phyloP scores from a whole-genome alignment of 164 flowering plant genomes.

The Dillenia turbinata region DNA sequence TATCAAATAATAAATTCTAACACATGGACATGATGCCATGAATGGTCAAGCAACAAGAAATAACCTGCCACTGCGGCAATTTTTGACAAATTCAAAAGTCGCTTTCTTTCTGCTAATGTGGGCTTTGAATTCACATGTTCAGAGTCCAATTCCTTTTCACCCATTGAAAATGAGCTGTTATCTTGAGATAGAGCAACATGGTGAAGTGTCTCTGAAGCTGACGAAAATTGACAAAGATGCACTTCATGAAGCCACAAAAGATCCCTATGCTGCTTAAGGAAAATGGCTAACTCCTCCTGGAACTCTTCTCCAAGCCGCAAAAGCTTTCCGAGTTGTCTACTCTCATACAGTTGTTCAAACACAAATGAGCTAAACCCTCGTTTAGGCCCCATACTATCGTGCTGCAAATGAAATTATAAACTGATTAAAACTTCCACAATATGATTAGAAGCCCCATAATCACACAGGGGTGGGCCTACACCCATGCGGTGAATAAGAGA shows the following conservation, averaged over 20 bases:
- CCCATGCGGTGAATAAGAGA: too few relatives aligned
- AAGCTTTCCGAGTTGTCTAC: slow-evolving; percentile 61
- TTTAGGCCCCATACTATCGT: slow-evolving; percentile 76
- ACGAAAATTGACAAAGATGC: slow-evolving; percentile 70
- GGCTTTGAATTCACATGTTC: slow-evolving; percentile 13
- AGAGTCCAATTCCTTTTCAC: slow-evolving; percentile 31
- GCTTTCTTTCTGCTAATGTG: slow-evolving; percentile 60
- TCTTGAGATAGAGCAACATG: slow-evolving; percentile 65
- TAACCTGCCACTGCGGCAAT: slow-evolving; percentile 81
- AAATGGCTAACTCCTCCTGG: slow-evolving; percentile 69
- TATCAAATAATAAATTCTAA: too few relatives aligned
- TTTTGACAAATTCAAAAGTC: slow-evolving; percentile 74
- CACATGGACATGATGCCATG: too few relatives aligned
- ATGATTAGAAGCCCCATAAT: background rate
- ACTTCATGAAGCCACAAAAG: slow-evolving; percentile 93
- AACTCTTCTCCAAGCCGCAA: slow-evolving; percentile 95
- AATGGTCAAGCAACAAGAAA: background rate
- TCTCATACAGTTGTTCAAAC: slow-evolving; percentile 57
- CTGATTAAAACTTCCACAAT: background rate
- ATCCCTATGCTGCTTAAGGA: slow-evolving; percentile 63
- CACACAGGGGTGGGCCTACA: too few relatives aligned
- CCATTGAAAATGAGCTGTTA: slow-evolving; percentile 22
- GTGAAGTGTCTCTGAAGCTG: slow-evolving; percentile 92
- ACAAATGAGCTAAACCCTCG: slow-evolving; percentile 91
- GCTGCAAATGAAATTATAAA: slow-evolving; percentile 40